Percentiles rank a stretch among this genome's conserved stretches.
phyloP scores from a whole-genome alignment of 2,329 filamentous ascomycete genomes.

The Aphanocladium album region DNA sequence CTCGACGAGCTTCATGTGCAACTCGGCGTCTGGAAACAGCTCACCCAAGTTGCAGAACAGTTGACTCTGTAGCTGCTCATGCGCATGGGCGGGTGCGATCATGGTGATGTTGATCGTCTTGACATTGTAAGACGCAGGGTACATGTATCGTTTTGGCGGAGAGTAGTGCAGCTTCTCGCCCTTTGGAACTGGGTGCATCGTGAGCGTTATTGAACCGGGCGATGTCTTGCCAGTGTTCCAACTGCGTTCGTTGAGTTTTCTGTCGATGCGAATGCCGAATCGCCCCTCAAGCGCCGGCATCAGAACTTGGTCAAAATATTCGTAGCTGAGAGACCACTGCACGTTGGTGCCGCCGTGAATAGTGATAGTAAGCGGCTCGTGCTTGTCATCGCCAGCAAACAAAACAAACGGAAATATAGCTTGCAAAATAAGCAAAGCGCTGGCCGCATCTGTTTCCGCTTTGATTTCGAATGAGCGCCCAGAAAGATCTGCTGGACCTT shows the following conservation, averaged over 20 bases:
- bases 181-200: slow-evolving; percentile 26
- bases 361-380: slow-evolving; percentile 41
- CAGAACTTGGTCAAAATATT: slow-evolving; percentile 59
- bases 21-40: slow-evolving; percentile 39
- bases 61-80: slow-evolving; percentile 34
- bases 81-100: slow-evolving; percentile 42
- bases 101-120: slow-evolving; percentile 46
- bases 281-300: slow-evolving; percentile 47
- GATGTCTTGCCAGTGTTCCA: slow-evolving; percentile 44
- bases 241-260: slow-evolving; percentile 40
- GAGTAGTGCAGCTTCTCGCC: slow-evolving; percentile 34
- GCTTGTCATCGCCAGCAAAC: slow-evolving; percentile 43
- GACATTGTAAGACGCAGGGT: slow-evolving; percentile 31
- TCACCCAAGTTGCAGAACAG: slow-evolving; percentile 35
- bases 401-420: slow-evolving; percentile 55
- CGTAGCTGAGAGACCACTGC: slow-evolving; percentile 51
- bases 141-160: slow-evolving; percentile 18
- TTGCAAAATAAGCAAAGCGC: slow-evolving; percentile 54
- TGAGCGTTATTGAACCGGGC: slow-evolving; percentile 42
- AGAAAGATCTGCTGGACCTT: slow-evolving; percentile 33
- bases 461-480: slow-evolving; percentile 44
- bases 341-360: slow-evolving; percentile 58
- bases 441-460: slow-evolving; percentile 47
- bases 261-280: slow-evolving; percentile 44
- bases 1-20: slow-evolving; percentile 42